phyloP scores from a whole-genome alignment of 768 basidiomycete species.

The Baorangia bicolor region DNA sequence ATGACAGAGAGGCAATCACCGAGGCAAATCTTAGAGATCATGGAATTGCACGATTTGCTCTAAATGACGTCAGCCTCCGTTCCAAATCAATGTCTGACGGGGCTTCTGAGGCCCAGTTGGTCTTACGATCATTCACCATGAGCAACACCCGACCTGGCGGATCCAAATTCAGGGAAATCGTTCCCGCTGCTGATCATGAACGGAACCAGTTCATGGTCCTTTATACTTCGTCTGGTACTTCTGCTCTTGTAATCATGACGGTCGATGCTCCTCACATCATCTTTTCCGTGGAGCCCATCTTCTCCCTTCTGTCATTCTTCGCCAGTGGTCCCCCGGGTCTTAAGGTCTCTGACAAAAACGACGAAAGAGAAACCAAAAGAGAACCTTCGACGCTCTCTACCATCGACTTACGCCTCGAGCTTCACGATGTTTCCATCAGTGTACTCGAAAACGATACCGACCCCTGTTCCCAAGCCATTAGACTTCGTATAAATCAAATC shows the following conservation, averaged over 20 bases:
- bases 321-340: constrained; percentile 48
- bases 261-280: constrained; percentile 92
- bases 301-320: constrained; percentile 86
- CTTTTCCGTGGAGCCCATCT: constrained; percentile 88
- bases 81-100: constrained; percentile 82
- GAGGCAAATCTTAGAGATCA: constrained; percentile 63
- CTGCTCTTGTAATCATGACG: constrained; percentile 77
- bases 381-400: constrained; percentile 12
- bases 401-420: constrained; percentile 75
- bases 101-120: constrained; percentile 81
- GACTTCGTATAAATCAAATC: constrained; percentile 78
- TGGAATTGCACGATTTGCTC: constrained; percentile 82
- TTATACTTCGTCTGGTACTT: constrained; percentile 70
- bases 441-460: constrained; percentile 85
- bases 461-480: constrained; percentile 80
- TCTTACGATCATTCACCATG: constrained; percentile 90
- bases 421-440: constrained; percentile 86
- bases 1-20: constrained; percentile 61
- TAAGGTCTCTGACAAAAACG: constrained; percentile 10
- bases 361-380: constrained; percentile 12
- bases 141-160: constrained; percentile 80
- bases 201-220: constrained; percentile 93
- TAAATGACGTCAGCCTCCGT: constrained; percentile 76
- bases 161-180: constrained; percentile 90
- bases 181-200: constrained; percentile 85